Evolutionary conservation across 352 stramenopile species (phyloP), one percentile per base, ranked within the genome.

Genomic region (Phytophthora palmivora): DNA sequence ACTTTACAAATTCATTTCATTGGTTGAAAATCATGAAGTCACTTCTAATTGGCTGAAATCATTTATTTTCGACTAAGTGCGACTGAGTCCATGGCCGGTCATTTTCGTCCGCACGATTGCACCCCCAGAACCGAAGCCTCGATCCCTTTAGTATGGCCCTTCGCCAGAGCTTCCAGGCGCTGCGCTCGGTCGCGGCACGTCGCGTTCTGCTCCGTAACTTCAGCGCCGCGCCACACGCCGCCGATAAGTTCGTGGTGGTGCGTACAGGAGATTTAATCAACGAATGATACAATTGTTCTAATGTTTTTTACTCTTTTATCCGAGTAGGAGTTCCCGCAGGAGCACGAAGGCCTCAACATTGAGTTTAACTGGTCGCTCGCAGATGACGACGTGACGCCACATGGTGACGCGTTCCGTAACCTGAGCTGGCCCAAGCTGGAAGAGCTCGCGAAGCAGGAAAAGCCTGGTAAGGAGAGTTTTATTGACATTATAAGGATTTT

Each of bases 281-380:
- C n/a, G 37, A 36, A 16, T 12, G 26, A 26, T 12, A 42, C 22
- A 37, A 16, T 50, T 21, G 16, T 45, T 16, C 9, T 55, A 4
- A 36, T 33, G 32, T 21, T 38, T 50, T 11, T 55, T 60, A 26
- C 51, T 43, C 15, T 37, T 50, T 48, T 16, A 34, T 26, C 15
- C 21, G 32, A 69, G 60, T 34, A 91, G 82, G 75, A 89, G n/a
- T 81, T 92, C 32, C 86, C 86, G 5, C 53, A 92, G 56, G 80
- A 92, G 67, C 81, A 87, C 63, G 86, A 93, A 19, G 86, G 80
- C 3, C 70, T 93, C 11, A 87, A 93, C 73, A 91, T 93, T 30
- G 84, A 95, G 58, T 92, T 95, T 57, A 95, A 95, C 69, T 95
- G 86, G 86, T 93, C 84, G 53, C 70, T 95, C 4, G 86, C 80